Base-by-base conservation (phyloP, 495 filamentous ascomycete species). In the Penicillium lividum region DNA sequence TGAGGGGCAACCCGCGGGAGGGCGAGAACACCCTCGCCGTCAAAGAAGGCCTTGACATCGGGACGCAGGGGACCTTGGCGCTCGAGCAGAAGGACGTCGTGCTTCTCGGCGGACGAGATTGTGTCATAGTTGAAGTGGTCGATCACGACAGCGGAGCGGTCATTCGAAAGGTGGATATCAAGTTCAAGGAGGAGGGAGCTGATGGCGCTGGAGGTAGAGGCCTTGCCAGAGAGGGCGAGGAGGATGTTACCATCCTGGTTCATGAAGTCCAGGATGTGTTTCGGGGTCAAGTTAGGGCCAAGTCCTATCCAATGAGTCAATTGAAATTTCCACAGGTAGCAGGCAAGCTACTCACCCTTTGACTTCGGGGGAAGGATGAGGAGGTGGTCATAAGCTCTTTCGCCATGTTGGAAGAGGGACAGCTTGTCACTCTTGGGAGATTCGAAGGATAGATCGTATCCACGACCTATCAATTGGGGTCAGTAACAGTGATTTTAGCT, bases 71-170 rank as follows among this genome's bases (percentile, higher is more conserved):
- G 64, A 53, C 78, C 75, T 8, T 89, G 87, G 31, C 81, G 76
- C 28, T 86, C 83, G 31, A 97, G 76, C 43, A 97, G 75, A 49
- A 98, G 82, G 30, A 97, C 89, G 77, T 97, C 91, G 74, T 98
- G 94, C 68, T 86, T 86, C 58, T 97, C 92, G 34, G 83, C 59
- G 10, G 91, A 85, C 52, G 86, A 91, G 30, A 82, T 53, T 40
- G 82, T 82, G 66, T 97, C 93, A 75, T 95, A 91, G 76, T 91
- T 90, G 84, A 96, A 97, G 81, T 98, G 94, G 71, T 98, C 94
- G 43, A 98, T 85, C 1, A 94, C 87, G 31, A 93, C 75, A 34
- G 89, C 84, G 40, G 87, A 87, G 62, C 91, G 89, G 68, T 96
- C 95, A 4, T 81, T 74, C n/a, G 95, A 88, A 13, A 97, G 84